Conservation (phyloP, 75 land plant species). For the Picea sitchensis region DNA sequence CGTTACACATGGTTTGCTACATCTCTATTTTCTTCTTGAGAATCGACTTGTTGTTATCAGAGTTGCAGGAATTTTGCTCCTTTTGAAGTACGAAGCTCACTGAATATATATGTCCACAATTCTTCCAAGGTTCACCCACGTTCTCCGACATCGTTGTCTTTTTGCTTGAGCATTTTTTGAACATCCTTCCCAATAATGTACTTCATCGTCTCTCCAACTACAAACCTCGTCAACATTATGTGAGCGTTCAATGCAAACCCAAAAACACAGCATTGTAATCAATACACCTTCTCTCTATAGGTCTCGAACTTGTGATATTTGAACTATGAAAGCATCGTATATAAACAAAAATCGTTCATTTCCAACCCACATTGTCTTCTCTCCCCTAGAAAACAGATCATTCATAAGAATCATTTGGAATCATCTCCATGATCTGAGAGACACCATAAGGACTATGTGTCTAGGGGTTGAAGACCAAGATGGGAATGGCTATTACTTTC, state of each 20-base stretch:
- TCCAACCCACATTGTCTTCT: no score
- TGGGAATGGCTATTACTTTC: no score
- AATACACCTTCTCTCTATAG: background rate
- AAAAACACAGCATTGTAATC: background rate
- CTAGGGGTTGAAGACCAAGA: no score
- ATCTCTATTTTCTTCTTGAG: no score
- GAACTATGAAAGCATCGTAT: background rate
- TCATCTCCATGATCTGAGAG: no score
- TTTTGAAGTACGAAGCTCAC: no score
- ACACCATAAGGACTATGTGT: no score
- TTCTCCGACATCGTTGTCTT: conserved; percentile 63
- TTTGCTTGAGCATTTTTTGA: conserved; percentile 45
- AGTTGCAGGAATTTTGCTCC: no score
- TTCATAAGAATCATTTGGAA: no score
- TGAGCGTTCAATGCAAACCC: background rate
- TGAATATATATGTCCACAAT: no score
- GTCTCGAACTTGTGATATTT: background rate
- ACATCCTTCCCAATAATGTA: conserved; percentile 30
- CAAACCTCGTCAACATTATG: background rate
- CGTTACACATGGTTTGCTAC: no score
- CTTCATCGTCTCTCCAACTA: conserved; percentile 17
- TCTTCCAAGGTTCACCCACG: background rate
- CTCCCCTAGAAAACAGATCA: background rate
- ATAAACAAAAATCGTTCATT: background rate
- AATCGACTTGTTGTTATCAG: no score